Conservation (phyloP, 768 basidiomycete genomes). For the Russula emetica region DNA sequence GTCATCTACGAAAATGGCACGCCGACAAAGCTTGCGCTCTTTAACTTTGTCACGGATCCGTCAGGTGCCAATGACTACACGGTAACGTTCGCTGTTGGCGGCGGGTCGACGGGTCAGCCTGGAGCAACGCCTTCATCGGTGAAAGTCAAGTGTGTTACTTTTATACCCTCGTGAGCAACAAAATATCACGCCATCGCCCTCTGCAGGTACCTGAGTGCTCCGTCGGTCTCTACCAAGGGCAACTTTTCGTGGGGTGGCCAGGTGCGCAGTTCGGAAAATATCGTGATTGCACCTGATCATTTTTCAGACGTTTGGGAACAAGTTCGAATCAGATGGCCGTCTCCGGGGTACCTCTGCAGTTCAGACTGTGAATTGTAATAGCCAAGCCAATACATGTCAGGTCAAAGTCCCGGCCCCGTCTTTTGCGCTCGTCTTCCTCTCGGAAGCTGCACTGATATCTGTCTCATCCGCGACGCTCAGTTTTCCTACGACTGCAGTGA, state of each 20-base stretch:
- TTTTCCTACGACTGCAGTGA: slow-evolving; percentile 49
- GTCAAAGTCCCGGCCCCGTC: slow-evolving; percentile 66
- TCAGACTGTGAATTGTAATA: slow-evolving; percentile 57
- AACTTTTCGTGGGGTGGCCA: slow-evolving; percentile 79
- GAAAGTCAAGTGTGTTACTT: slow-evolving; percentile 47
- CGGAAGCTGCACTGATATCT: slow-evolving; percentile 38
- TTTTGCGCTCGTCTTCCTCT: slow-evolving; percentile 72
- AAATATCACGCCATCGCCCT: not conserved
- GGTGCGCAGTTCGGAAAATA: slow-evolving; percentile 36
- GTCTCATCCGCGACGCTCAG: slow-evolving; percentile 43
- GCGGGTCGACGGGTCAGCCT: slow-evolving; percentile 40
- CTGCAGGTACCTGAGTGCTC: slow-evolving; percentile 52
- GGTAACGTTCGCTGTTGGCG: slow-evolving; percentile 47
- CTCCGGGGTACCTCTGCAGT: slow-evolving; percentile 52
- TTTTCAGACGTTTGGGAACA: slow-evolving; percentile 53
- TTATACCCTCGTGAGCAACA: not conserved
- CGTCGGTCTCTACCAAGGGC: slow-evolving; percentile 52
- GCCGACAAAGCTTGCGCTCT: slow-evolving; percentile 57
- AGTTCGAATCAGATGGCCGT: slow-evolving; percentile 64
- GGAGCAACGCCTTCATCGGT: slow-evolving; percentile 44
- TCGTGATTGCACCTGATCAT: not conserved
- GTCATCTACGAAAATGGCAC: slow-evolving; percentile 69
- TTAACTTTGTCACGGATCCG: slow-evolving; percentile 68
- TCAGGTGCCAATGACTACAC: slow-evolving; percentile 52
- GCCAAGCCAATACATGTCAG: slow-evolving; percentile 47